These are phyloP conservation scores for Iberis pinnata DNA, from an alignment of 345 rosid species.

Conservation along the genomic window DNA sequence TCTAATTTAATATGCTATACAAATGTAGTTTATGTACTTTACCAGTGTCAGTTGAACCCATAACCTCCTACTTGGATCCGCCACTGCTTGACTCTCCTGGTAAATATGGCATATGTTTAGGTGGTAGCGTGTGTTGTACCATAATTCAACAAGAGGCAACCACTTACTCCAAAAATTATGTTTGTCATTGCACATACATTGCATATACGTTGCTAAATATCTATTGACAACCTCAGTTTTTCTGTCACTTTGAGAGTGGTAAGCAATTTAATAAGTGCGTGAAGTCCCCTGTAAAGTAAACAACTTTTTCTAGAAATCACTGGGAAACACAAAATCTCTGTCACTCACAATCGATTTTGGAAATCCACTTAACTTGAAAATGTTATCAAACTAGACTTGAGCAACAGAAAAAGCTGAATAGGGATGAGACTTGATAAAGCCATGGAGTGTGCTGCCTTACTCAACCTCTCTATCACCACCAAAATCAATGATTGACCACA, in stretches of 20 bases:
- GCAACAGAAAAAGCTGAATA: neutral
- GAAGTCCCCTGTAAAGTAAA: neutral
- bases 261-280: neutral
- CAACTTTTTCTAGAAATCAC: neutral
- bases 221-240: neutral
- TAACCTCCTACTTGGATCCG: too few relatives aligned
- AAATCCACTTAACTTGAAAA: neutral
- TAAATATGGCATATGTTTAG: neutral
- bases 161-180: neutral
- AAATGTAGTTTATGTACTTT: too few relatives aligned
- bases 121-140: neutral
- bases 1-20: too few relatives aligned
- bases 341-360: neutral
- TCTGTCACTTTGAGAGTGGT: neutral
- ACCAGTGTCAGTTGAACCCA: too few relatives aligned
- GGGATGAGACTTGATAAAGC: neutral
- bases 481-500: neutral
- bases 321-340: neutral
- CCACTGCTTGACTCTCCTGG: neutral
- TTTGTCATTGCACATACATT: neutral
- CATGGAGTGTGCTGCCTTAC: neutral
- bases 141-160: neutral
- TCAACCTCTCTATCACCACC: neutral
- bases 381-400: neutral
- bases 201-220: neutral